Evolutionary conservation across 148 eudicot genomes (phyloP).

Genomic region (Rhododendron ferrugineum): DNA sequence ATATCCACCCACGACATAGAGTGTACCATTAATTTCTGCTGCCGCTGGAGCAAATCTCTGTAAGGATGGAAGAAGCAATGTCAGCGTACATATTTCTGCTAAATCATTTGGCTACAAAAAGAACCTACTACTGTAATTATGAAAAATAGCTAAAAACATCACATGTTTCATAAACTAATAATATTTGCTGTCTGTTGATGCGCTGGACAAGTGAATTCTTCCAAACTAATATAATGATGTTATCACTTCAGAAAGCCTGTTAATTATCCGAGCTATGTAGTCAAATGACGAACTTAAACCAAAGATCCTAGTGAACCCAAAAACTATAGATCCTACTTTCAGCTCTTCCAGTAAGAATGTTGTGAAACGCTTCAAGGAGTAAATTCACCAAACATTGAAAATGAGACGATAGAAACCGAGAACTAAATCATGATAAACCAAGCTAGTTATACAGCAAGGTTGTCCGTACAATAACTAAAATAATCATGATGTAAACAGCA

Average conservation of each 20-base stretch:
- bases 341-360: background rate
- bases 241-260: background rate
- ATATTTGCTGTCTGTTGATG: background rate
- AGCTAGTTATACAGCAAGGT: background rate
- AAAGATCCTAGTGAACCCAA: background rate
- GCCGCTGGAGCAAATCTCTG: conserved; percentile 70
- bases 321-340: background rate
- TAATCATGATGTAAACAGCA: too few relatives aligned
- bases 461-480: background rate
- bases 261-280: background rate
- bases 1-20: conserved; percentile 75
- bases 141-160: background rate
- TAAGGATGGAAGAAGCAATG: conserved; percentile 9
- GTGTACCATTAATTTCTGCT: conserved; percentile 41
- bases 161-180: background rate
- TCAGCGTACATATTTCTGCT: background rate
- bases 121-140: background rate
- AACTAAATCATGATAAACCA: background rate
- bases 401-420: background rate
- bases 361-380: background rate
- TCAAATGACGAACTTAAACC: background rate
- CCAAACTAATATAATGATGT: too few relatives aligned
- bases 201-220: background rate
- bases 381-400: background rate
- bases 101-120: background rate